Evolutionary conservation across 2,329 filamentous ascomycete species (phyloP).

Genomic region (Xylariomycetidae sp.): DNA sequence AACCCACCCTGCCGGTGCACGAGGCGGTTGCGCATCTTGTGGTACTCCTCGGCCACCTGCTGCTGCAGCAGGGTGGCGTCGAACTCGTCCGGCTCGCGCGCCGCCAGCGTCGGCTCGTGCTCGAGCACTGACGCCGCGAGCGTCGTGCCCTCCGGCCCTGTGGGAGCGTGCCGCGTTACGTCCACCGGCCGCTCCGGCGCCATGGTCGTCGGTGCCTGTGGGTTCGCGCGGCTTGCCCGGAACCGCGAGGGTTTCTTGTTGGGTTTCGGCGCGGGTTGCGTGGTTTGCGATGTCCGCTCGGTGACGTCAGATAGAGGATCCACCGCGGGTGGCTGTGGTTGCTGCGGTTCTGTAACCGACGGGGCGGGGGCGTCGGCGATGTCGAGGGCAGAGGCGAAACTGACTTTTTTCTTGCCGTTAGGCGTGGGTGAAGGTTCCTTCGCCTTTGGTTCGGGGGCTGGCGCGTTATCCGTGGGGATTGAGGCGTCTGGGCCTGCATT

Average conservation of each 20-base stretch:
- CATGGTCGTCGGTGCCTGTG: constrained; percentile 8
- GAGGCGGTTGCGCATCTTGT: constrained; percentile 73
- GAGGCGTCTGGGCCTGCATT: constrained; percentile 16
- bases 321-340: constrained; percentile 21
- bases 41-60: constrained; percentile 77
- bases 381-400: constrained; percentile 24
- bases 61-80: constrained; percentile 68
- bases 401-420: constrained; percentile 22
- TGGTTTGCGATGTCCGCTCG: constrained; percentile 31
- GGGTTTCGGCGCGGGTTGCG: constrained; percentile 6
- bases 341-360: constrained; percentile 12
- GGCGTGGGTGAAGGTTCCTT: constrained; percentile 1
- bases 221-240: constrained; percentile 34
- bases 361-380: constrained; percentile 23
- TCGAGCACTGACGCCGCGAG: constrained; percentile 57
- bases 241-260: constrained; percentile 46
- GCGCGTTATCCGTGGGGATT: constrained; percentile 9
- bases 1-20: constrained; percentile 83
- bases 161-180: constrained; percentile 33
- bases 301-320: constrained; percentile 49
- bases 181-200: constrained; percentile 38
- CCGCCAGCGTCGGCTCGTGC: constrained; percentile 33
- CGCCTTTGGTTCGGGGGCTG: too few species aligned
- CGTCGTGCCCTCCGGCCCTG: constrained; percentile 46
- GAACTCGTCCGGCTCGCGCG: constrained; percentile 53